phyloP scores from a whole-genome alignment of 2,329 filamentous ascomycete species.

The Pestalotiopsis sp. region DNA sequence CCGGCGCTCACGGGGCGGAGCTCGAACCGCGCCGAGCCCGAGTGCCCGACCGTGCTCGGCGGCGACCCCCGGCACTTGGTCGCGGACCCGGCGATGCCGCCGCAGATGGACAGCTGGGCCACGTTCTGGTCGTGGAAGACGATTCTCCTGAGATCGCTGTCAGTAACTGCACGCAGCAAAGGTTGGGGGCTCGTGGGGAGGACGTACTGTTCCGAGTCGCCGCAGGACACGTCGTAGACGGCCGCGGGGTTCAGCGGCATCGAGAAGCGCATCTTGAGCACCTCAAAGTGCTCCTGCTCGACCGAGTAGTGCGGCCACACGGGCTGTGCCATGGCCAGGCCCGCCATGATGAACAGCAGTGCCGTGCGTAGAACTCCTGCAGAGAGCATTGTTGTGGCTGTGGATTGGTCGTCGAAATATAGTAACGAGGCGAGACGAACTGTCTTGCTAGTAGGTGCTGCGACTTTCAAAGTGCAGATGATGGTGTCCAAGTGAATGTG shows the following conservation, averaged over 20 bases:
- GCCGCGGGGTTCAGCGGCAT: constrained; percentile 41
- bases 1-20: constrained; percentile 43
- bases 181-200: neutral
- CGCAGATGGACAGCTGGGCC: constrained; percentile 52
- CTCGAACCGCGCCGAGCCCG: constrained; percentile 50
- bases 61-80: constrained; percentile 48
- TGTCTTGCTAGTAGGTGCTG: neutral
- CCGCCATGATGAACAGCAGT: constrained; percentile 32
- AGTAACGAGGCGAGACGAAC: neutral
- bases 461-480: neutral
- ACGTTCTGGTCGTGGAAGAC: constrained; percentile 52
- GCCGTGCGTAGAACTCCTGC: constrained; percentile 32
- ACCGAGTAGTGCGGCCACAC: constrained; percentile 40
- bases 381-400: constrained; percentile 31
- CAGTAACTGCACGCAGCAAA: neutral
- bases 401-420: neutral
- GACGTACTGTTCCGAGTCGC: constrained; percentile 43
- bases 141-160: constrained; percentile 36
- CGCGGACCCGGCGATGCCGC: constrained; percentile 50
- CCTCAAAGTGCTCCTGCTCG: constrained; percentile 46
- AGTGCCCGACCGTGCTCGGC: constrained; percentile 44
- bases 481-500: neutral
- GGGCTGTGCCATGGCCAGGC: constrained; percentile 33
- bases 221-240: constrained; percentile 42
- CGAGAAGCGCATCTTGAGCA: constrained; percentile 42